Conservation (phyloP, 177 flowering plant genomes). For the Tripterygium wilfordii region DNA sequence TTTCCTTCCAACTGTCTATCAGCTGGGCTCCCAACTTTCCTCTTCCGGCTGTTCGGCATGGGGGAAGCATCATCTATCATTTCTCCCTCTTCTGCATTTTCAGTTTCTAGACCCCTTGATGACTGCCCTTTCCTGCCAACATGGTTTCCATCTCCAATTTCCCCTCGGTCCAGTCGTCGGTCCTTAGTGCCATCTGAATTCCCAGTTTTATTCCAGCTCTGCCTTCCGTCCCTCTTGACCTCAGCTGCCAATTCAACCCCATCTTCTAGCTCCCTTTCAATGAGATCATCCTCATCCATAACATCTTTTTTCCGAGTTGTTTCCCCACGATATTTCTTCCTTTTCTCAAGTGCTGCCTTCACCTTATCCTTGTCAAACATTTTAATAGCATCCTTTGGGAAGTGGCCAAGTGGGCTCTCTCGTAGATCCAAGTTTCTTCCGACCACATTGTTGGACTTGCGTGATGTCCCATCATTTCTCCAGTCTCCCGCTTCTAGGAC, state of each 20-base stretch:
- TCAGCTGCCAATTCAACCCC: constrained; percentile 73
- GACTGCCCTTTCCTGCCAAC: constrained; percentile 9
- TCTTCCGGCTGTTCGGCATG: constrained; percentile 18
- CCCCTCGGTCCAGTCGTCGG: constrained; percentile 14
- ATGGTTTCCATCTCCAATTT: constrained; percentile 9
- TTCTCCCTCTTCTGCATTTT: constrained; percentile 37
- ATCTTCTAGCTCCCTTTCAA: constrained; percentile 84
- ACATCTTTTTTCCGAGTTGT: constrained; percentile 43
- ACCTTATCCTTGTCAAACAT: constrained; percentile 72
- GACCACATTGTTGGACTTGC: constrained; percentile 10
- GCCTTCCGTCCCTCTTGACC: constrained; percentile 46
- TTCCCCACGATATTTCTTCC: constrained; percentile 58
- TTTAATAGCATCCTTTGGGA: constrained; percentile 62
- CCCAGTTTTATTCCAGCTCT: constrained; percentile 32
- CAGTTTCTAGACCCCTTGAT: constrained; percentile 9
- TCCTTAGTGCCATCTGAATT: constrained; percentile 10
- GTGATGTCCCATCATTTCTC: constrained; percentile 30
- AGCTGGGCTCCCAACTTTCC: constrained; percentile 20
- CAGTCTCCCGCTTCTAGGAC: constrained; percentile 35
- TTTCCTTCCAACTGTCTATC: constrained; percentile 19
- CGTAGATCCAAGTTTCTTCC: constrained; percentile 28
- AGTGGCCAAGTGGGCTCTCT: constrained; percentile 43
- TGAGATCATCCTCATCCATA: constrained; percentile 85
- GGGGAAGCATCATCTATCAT: constrained; percentile 29
- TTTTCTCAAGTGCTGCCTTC: constrained; percentile 70